phyloP scores from a whole-genome alignment of 2,329 filamentous ascomycete genomes.

The Cercospora citrullina region DNA sequence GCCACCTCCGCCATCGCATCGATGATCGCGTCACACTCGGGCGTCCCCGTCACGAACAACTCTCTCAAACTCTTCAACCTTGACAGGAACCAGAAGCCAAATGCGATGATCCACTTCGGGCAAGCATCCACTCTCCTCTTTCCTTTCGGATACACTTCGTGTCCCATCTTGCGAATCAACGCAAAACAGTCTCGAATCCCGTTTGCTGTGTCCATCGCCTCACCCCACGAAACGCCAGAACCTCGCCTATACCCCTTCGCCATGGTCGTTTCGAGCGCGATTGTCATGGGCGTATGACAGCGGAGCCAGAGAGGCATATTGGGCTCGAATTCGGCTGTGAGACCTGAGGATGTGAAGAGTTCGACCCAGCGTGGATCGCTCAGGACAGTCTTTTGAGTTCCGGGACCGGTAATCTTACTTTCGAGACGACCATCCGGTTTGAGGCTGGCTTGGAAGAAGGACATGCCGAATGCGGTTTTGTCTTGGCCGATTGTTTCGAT shows the following conservation, averaged over 20 bases:
- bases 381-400: background rate
- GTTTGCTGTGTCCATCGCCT: background rate
- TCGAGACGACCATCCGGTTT: background rate
- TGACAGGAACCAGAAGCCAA: background rate
- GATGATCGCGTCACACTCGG: slow-evolving; percentile 2
- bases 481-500: background rate
- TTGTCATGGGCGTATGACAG: background rate
- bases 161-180: background rate
- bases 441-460: slow-evolving; percentile 1
- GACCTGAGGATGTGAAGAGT: background rate
- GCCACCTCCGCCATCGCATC: background rate
- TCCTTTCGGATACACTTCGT: slow-evolving; percentile 1
- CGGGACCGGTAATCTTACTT: background rate
- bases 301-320: slow-evolving; percentile 1
- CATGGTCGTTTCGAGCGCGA: background rate
- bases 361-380: background rate
- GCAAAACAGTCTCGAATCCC: background rate
- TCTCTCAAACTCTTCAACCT: background rate
- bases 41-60: background rate
- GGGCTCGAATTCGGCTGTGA: background rate
- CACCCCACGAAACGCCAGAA: background rate
- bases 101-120: background rate
- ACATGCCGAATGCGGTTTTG: background rate
- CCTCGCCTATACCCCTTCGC: background rate
- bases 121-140: background rate